Conservation (phyloP, 495 filamentous ascomycete species). For the Talaromyces adpressus region DNA sequence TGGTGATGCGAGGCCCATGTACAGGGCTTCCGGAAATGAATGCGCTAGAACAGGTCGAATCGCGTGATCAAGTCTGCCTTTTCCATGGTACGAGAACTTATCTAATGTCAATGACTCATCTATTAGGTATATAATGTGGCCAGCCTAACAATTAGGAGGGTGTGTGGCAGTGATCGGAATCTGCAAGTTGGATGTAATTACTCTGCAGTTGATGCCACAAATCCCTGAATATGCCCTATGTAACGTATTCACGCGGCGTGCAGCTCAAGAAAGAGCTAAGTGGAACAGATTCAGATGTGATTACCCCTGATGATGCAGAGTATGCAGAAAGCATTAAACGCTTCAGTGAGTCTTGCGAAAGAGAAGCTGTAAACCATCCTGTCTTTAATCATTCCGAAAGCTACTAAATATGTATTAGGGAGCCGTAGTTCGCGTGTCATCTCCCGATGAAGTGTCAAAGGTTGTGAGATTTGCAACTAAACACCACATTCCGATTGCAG, state of each 20-base stretch:
- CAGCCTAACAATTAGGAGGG: background rate
- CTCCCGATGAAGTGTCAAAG: background rate
- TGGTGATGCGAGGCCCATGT: no score
- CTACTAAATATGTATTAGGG: background rate
- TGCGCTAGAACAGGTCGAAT: background rate
- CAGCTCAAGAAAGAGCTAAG: background rate
- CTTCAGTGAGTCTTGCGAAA: constrained; percentile 32
- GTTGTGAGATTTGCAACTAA: constrained; percentile 6
- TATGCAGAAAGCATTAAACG: constrained; percentile 25
- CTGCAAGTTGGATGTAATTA: background rate
- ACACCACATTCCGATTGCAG: constrained; percentile 39
- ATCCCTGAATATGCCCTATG: background rate
- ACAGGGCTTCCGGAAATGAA: background rate
- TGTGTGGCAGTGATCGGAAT: background rate
- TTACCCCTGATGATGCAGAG: constrained; percentile 20
- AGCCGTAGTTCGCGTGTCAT: background rate
- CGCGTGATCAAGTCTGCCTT: background rate
- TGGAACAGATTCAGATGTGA: background rate
- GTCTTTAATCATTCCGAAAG: background rate
- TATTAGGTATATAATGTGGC: background rate
- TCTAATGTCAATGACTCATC: background rate
- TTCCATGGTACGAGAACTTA: background rate
- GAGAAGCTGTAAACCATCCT: constrained; percentile 22
- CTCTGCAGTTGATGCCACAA: background rate
- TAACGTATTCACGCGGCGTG: background rate